Conservation (phyloP, 768 basidiomycete species). For the Termitomyces sp. region DNA sequence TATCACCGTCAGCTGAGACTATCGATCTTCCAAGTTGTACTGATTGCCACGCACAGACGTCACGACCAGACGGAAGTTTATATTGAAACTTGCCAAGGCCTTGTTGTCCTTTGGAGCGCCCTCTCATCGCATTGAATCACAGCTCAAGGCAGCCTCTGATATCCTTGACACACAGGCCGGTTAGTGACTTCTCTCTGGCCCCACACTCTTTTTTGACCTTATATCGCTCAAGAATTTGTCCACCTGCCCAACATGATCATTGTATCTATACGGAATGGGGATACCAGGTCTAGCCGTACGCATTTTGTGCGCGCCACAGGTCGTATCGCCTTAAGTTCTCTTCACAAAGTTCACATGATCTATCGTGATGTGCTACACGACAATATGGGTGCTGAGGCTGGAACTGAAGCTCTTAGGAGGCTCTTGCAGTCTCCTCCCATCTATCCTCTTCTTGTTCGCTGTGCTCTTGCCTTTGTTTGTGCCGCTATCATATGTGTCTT, state of each 20-base stretch:
- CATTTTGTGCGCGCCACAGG: slow-evolving; percentile 82
- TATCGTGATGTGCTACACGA: slow-evolving; percentile 88
- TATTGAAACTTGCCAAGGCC: slow-evolving; percentile 81
- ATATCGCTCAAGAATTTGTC: slow-evolving; percentile 54
- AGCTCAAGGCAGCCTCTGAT: slow-evolving; percentile 72
- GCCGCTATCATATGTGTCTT: slow-evolving; percentile 79
- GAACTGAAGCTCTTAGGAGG: slow-evolving; percentile 58
- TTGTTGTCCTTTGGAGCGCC: slow-evolving; percentile 93
- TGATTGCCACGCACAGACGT: slow-evolving; percentile 28
- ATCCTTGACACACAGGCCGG: slow-evolving; percentile 75
- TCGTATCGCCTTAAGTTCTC: slow-evolving; percentile 73
- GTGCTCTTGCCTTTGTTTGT: slow-evolving; percentile 69
- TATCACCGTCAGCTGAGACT: neutral
- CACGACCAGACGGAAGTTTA: slow-evolving; percentile 57
- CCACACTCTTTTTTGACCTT: neutral
- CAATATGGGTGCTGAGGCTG: slow-evolving; percentile 66
- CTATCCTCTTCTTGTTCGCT: slow-evolving; percentile 63
- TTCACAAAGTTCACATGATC: slow-evolving; percentile 77
- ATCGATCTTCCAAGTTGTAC: neutral
- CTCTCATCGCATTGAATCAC: slow-evolving; percentile 88
- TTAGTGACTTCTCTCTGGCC: slow-evolving; percentile 13
- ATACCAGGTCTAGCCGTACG: slow-evolving; percentile 65
- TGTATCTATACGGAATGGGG: slow-evolving; percentile 75
- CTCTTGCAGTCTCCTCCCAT: slow-evolving; percentile 61
- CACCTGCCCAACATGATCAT: slow-evolving; percentile 78